Evolutionary conservation across 1,284 basidiomycete genomes (phyloP), one percentile per base, ranked within the genome.

Genomic region (Cutaneotrichosporon dermatis): DNA sequence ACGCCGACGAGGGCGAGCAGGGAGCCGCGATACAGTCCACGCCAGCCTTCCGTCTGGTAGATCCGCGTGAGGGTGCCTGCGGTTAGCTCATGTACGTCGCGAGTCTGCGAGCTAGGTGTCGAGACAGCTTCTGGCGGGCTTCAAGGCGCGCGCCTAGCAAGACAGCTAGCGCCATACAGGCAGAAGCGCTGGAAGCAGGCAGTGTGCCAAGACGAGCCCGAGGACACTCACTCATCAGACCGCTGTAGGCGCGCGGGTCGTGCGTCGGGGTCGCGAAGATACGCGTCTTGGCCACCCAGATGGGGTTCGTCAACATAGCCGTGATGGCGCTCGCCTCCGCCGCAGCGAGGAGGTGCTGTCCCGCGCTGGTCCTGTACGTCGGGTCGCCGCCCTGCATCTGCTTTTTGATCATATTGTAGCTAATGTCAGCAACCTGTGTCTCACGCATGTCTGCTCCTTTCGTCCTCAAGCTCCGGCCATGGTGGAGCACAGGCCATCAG

Each of bases 261-360:
- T 84, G 82, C 33, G 83, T 76, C 5, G 79, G 81, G 0, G 91
- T 90, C 1, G 93, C 93, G 72, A 98, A 99, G 86, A 99, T 95
- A 61, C 95, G 86, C 7, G 97, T 95, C 80, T 97, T 92, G 61
- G 99, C 89, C 9, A 99, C 91, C 95, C 95, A 99, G 69, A 99
- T 87, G 0, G 96, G 96, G 77, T 99, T 99, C 9, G 96, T 99
- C 76, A 97, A 83, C 65, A 98, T 82, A 0, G 96, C 94, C 3
- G 94, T 97, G 37, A 88, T 86, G 6, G 93, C 90, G 78, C 92
- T 96, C 72, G 94, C 92, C 88, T 95, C 84, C 41, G 93, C 92
- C 51, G 94, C 91, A 68, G 90, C 96, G 36, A 95, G 78, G 7
- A 99, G 83, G 76, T 94, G 92, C 68, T 89, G 84, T 2, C 84